Base-by-base conservation (phyloP, 495 filamentous ascomycete genomes). In the Xylaria cubensis region DNA sequence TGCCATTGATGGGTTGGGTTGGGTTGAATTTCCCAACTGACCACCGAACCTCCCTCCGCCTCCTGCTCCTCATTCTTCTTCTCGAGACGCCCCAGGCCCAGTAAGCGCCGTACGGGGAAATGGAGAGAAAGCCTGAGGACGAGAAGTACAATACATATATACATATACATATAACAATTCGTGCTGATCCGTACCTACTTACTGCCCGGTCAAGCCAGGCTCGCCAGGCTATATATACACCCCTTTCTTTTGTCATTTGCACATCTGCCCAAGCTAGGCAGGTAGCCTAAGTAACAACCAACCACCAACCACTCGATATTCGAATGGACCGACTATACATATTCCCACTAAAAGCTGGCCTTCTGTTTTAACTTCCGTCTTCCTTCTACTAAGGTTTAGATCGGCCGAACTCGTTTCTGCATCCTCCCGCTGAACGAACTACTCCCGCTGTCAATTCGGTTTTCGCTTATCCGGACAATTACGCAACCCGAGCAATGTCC, bases 91-190 rank as follows among this genome's bases (percentile, higher is more conserved):
- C 39, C 34, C 17, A 63, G 36, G 19, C 44, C 61, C 61, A 64
- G 61, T 64, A 67, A 67, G 64, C 64, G 29, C 64, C 64, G 39
- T 41, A 36, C 48, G 42, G 63, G 15, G 59, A 42, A 19, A 62
- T 19, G 64, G 64, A 46, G 42, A 68, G 6, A 8, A 39, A 39
- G 36, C 6, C 51, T 24, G 24, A 41, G 53, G 51, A 41, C 32
- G 66, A 69, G 51, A 58, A 69, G 51, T 46, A 58, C 46, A 32
- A 64, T 56, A 67, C 55, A 67, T 74, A 59, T 34, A 63, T 56
- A 63, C 67, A 70, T 36, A 24, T 13, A 64, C 46, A 67, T 71
- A 59, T 69, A 69, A 34, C 39, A 39, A 7, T 36, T 36, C 3
- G 26, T 29, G 26, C 26, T 29, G 26, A 29, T 29, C 26, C 26